phyloP scores from a whole-genome alignment of 345 rosid species.

The Salix koriyanagi region DNA sequence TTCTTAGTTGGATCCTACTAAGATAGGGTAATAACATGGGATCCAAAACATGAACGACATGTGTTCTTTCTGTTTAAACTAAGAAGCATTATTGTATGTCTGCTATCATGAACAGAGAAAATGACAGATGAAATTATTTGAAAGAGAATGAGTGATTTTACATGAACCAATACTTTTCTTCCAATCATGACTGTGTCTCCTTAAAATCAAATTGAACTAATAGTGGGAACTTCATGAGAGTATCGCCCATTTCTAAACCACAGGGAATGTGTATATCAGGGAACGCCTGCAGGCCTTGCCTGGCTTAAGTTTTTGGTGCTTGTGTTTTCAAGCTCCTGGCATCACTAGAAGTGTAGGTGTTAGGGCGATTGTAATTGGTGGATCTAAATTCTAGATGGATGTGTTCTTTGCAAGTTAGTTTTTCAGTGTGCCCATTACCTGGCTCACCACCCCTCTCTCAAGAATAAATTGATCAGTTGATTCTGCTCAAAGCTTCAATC shows the following conservation, averaged over 20 bases:
- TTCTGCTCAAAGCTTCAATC: too few species aligned
- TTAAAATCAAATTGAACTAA: not conserved
- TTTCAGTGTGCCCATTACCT: too few species aligned
- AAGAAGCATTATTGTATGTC: not conserved
- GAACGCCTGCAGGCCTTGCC: too few species aligned
- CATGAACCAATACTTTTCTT: not conserved
- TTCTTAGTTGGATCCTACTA: not conserved
- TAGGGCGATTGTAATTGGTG: too few species aligned
- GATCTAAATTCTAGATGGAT: too few species aligned
- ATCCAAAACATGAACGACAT: conserved; percentile 30
- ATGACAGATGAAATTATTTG: not conserved
- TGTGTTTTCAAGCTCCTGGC: too few species aligned
- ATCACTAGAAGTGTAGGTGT: too few species aligned
- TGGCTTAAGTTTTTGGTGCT: too few species aligned
- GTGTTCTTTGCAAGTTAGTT: too few species aligned
- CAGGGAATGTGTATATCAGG: not conserved
- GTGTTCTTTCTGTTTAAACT: not conserved
- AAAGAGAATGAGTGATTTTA: not conserved
- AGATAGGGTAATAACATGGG: conserved; percentile 13
- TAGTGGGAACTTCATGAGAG: not conserved
- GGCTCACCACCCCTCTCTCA: too few species aligned
- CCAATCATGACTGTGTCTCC: not conserved
- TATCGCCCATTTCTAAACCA: not conserved
- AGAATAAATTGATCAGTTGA: too few species aligned
- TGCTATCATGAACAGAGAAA: not conserved